Percentiles rank a stretch among this genome's conserved stretches.
Evolutionary conservation across 2,329 filamentous ascomycete species (phyloP).

Genomic region (Hymenotorrendiella dingleyae): DNA sequence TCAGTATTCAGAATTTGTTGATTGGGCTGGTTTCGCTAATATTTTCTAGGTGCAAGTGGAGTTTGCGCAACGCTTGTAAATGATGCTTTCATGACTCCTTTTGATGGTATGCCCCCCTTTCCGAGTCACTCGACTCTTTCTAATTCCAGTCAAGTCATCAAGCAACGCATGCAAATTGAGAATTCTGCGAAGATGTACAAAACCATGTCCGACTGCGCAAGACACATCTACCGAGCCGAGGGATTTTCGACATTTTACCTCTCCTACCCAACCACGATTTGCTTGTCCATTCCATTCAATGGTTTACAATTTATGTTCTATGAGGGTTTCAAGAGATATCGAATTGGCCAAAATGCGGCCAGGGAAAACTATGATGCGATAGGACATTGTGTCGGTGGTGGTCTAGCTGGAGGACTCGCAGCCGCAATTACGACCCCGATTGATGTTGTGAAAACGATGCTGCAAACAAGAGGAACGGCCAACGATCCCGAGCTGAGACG

Average conservation of each 20-base stretch:
- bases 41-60: conserved; percentile 70
- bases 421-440: conserved; percentile 92
- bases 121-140: conserved; percentile 3
- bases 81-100: conserved; percentile 98
- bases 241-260: conserved; percentile 93
- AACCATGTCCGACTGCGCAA: conserved; percentile 80
- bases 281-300: conserved; percentile 98
- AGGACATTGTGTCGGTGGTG: conserved; percentile 90
- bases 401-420: conserved; percentile 85
- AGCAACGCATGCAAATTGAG: conserved; percentile 98
- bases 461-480: conserved; percentile 87
- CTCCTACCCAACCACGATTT: conserved; percentile 94
- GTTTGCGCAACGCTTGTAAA: conserved; percentile 94
- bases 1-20: conserved; percentile 38
- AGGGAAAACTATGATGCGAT: conserved; percentile 86
- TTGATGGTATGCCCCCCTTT: conserved; percentile 63
- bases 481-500: conserved; percentile 61
- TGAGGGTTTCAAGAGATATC: conserved; percentile 92
- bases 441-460: conserved; percentile 95
- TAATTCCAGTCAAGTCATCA: conserved; percentile 67
- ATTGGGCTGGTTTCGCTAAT: conserved; percentile 31
- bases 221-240: conserved; percentile 79
- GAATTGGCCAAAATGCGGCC: conserved; percentile 80
- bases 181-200: conserved; percentile 84
- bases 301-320: conserved; percentile 96